Conservation (phyloP, 2,329 filamentous ascomycete genomes). For the Penicillium sp. region DNA sequence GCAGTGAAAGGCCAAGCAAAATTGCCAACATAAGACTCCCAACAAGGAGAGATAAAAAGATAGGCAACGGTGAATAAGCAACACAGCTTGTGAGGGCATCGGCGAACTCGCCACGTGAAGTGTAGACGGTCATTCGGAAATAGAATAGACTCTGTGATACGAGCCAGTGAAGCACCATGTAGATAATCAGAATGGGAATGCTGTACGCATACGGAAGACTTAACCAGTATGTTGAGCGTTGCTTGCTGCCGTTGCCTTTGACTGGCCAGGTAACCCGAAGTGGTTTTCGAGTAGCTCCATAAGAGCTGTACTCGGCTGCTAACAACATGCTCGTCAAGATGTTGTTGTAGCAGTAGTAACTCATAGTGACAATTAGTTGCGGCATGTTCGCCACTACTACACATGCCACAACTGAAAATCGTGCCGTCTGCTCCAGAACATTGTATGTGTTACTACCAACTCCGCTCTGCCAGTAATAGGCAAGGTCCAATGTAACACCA, state of each 20-base stretch:
- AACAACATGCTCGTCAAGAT: constrained; percentile 48
- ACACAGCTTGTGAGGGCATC: background rate
- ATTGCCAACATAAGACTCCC: constrained; percentile 7
- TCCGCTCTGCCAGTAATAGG: no score
- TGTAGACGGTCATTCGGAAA: constrained; percentile 27
- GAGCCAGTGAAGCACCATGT: constrained; percentile 47
- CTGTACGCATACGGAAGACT: constrained; percentile 39
- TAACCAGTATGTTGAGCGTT: constrained; percentile 48
- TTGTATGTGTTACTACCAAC: no score
- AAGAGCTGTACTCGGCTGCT: constrained; percentile 50
- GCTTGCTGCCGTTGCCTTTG: constrained; percentile 26
- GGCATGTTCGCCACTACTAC: constrained; percentile 5
- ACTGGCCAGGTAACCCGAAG: constrained; percentile 46
- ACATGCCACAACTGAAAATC: no score
- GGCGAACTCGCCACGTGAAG: constrained; percentile 6
- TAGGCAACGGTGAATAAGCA: constrained; percentile 5
- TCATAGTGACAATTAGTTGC: constrained; percentile 32
- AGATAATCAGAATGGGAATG: constrained; percentile 33
- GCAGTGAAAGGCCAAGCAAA: constrained; percentile 9
- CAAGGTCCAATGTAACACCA: no score
- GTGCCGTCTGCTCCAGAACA: no score
- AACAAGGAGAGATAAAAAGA: constrained; percentile 8
- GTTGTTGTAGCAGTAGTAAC: constrained; percentile 38
- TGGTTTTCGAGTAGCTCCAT: constrained; percentile 37
- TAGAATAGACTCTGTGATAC: constrained; percentile 49